These are phyloP conservation scores for Candida ovalis DNA, from an alignment of 805 yeast species.

Conservation along the genomic window DNA sequence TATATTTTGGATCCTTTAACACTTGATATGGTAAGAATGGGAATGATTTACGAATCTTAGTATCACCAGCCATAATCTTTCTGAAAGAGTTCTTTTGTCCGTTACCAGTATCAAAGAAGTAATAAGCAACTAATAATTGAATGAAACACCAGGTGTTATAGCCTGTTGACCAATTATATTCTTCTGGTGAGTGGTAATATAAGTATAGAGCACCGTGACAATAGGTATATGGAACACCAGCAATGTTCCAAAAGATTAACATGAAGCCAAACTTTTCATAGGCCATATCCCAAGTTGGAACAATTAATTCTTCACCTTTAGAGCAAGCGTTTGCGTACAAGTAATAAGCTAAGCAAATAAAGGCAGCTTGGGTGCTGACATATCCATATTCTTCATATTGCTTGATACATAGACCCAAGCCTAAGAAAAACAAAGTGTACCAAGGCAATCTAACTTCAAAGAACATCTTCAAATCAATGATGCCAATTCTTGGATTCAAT, in stretches of 20 bases:
- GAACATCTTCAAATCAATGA: slow-evolving; percentile 92
- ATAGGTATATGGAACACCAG: slow-evolving; percentile 98
- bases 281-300: slow-evolving; percentile 99
- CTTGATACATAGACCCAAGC: slow-evolving; percentile 68
- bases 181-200: slow-evolving; percentile 77
- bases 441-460: slow-evolving; percentile 97
- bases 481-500: slow-evolving; percentile 91
- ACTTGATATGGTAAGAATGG: slow-evolving; percentile 88
- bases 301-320: slow-evolving; percentile 95
- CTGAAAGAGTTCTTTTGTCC: slow-evolving; percentile 95
- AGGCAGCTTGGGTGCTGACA: slow-evolving; percentile 70
- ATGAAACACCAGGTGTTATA: slow-evolving; percentile 58
- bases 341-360: slow-evolving; percentile 83
- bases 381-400: slow-evolving; percentile 82
- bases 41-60: slow-evolving; percentile 74
- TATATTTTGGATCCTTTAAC: slow-evolving; percentile 77
- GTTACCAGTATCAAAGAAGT: slow-evolving; percentile 91
- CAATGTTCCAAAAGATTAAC: slow-evolving; percentile 98
- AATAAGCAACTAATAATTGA: slow-evolving; percentile 67
- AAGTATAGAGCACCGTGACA: slow-evolving; percentile 88
- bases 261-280: slow-evolving; percentile 99
- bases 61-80: slow-evolving; percentile 77
- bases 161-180: slow-evolving; percentile 66
- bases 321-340: slow-evolving; percentile 95
- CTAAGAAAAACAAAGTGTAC: slow-evolving; percentile 80